A percentile compares a stretch with the other conserved stretches of the same genome.
phyloP scores from a whole-genome alignment of 805 yeast genomes.

The Wickerhamomyces tratensis region DNA sequence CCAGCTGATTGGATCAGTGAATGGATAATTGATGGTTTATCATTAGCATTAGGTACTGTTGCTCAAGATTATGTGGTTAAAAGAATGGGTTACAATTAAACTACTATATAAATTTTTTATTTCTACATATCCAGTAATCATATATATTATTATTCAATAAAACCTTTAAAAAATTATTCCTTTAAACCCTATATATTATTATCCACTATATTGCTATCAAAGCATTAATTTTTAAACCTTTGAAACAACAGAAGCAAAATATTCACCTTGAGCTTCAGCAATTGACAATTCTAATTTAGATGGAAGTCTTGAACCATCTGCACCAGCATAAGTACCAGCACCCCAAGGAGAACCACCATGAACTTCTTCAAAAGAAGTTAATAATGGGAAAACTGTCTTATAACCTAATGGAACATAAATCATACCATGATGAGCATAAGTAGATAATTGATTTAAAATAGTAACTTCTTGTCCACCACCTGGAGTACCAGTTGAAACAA shows the following conservation, averaged over 20 bases:
- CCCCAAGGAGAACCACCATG: slow-evolving; percentile 83
- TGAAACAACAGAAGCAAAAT: slow-evolving; percentile 27
- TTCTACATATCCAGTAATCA: too few relatives aligned
- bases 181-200: too few relatives aligned
- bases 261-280: slow-evolving; percentile 54
- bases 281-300: slow-evolving; percentile 47
- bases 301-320: slow-evolving; percentile 61
- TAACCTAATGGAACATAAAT: slow-evolving; percentile 67
- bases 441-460: slow-evolving; percentile 39
- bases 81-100: slow-evolving; percentile 47
- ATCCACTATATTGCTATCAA: too few relatives aligned
- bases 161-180: too few relatives aligned
- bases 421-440: slow-evolving; percentile 63
- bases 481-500: slow-evolving; percentile 55
- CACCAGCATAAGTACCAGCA: slow-evolving; percentile 63
- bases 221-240: slow-evolving; percentile 4
- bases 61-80: slow-evolving; percentile 88
- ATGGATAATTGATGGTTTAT: slow-evolving; percentile 75
- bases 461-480: slow-evolving; percentile 75
- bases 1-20: slow-evolving; percentile 77
- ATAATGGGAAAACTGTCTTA: slow-evolving; percentile 37
- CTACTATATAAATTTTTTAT: too few relatives aligned
- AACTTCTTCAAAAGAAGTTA: slow-evolving; percentile 45
- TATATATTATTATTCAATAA: too few relatives aligned
- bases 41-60: slow-evolving; percentile 70